Evolutionary conservation across 2,329 filamentous ascomycete genomes (phyloP), one percentile per base, ranked within the genome.

Genomic region (Tolypocladium sp.): DNA sequence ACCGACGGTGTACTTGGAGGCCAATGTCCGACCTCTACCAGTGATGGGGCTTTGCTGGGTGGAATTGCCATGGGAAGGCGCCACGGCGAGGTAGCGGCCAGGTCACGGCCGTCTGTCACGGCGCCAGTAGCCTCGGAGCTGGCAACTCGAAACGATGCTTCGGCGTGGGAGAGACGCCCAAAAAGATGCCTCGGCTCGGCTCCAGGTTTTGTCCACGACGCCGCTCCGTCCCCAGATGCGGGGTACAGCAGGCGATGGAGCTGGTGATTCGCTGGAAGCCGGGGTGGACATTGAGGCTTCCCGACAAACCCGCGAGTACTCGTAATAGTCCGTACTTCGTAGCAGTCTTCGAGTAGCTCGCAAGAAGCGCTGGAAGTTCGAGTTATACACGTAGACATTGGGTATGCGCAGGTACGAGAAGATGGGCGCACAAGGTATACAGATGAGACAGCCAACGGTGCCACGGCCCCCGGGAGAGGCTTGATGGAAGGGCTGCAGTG

Each of bases 151-250:
- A 30, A 52, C 49, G 17, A 33, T 12, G 49, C 49, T 33, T n/a
- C 2, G 27, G 27, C 9, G 49, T 13, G 35, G 22, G 17, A 13
- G n/a, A 55, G n/a, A 42, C 1, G 1, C 4, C 15, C 38, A 12
- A 12, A 13, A 20, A 55, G 53, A 56, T 44, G 54, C 54, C 54
- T 56, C 54, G 54, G 54, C 54, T 56, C 54, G 54, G 54, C 37
- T 25, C 37, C 54, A 42, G 22, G 37, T 5, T 27, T 12, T 33
- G 35, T 5, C 37, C 17, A 41, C 44, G 44, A 25, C 44, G 44
- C 9, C 9, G 30, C 30, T 20, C 38, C 10, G 20, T 35, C n/a
- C 1, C 49, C 30, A 13, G 5, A 53, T 53, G 49, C 49, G 49
- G 49, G 49, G 49, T 53, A 49, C 22, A 4, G 4, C n/a, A 13